These are phyloP conservation scores for Backusella morwellensis DNA, from an alignment of 192 early-diverging fungal species.

Conservation along the genomic window DNA sequence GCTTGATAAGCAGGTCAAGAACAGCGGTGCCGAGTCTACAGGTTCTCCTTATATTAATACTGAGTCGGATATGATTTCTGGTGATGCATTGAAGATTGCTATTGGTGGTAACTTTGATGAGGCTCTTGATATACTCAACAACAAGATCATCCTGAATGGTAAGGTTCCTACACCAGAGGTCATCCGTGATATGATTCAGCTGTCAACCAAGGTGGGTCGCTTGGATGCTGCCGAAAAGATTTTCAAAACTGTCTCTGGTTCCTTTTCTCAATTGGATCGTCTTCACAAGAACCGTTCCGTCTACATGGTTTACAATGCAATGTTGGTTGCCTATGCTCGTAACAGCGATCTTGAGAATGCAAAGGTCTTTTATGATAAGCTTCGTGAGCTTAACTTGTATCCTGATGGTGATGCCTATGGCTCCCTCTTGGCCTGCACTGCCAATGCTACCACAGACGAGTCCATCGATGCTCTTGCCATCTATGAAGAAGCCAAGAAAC, in stretches of 20 bases:
- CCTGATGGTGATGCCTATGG: constrained; percentile 55
- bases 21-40: not conserved
- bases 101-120: constrained; percentile 22
- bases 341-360: constrained; percentile 39
- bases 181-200: constrained; percentile 32
- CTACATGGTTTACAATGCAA: constrained; percentile 31
- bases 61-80: constrained; percentile 24
- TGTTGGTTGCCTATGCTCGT: constrained; percentile 49
- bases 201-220: constrained; percentile 20
- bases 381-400: not conserved
- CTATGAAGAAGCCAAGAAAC: constrained; percentile 49
- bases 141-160: constrained; percentile 20
- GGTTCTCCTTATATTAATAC: not conserved
- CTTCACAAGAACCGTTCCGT: not conserved
- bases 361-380: constrained; percentile 46
- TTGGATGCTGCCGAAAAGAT: constrained; percentile 18
- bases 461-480: constrained; percentile 46
- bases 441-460: constrained; percentile 44
- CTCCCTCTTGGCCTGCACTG: constrained; percentile 42
- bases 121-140: constrained; percentile 19
- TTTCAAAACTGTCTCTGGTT: constrained; percentile 4
- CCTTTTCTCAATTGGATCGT: constrained; percentile 2
- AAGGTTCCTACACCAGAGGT: constrained; percentile 32
- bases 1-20: not conserved
- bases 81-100: constrained; percentile 17